Evolutionary conservation across 148 eudicot genomes (phyloP), one percentile per base, ranked within the genome.

Genomic region (Linanthus parryae): DNA sequence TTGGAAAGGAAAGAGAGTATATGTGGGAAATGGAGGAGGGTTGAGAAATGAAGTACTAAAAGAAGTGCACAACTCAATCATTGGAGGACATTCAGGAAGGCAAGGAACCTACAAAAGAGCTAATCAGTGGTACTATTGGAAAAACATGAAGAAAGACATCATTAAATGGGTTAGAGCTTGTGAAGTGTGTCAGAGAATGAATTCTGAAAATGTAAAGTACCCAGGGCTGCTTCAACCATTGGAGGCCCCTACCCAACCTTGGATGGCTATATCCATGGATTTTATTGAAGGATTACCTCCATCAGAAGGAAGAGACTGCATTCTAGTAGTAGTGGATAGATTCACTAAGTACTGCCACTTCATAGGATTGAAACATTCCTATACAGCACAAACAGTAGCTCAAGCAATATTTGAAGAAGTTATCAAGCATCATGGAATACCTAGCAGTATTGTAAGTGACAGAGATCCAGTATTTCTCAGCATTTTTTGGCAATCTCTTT

Each of bases 181-280:
- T n/a, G n/a, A n/a, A n/a, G n/a, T n/a, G n/a, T n/a, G n/a, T n/a
- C 16, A 10, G 16, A 0, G 9, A 7, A 1, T 48, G 21, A 8
- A 35, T 15, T 7, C 19, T 3, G 1, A 28, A 48, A 6, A 48
- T 27, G 22, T 2, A 14, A 7, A 4, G 29, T 0, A 10, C 0
- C 2, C 15, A 2, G 8, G 5, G 10, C 12, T 22, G 13, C 2
- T 1, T n/a, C n/a, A n/a, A n/a, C 53, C 34, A 3, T 22, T 48
- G 0, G 36, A 9, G 2, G 16, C 29, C 8, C 21, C 36, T 1
- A 15, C 2, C 3, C 36, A 29, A 14, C 10, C 29, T 15, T 48
- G 53, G 53, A 9, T 9, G 5, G 37, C 28, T n/a, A 27, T 48
- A 1, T 48, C 37, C 5, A 48, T 48, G 30, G 52, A 47, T 26